A percentile compares a stretch with the other conserved stretches of the same genome.
Evolutionary conservation across 176 grass and related monocot genomes (phyloP).

Genomic region (Aegilops tauschii): DNA sequence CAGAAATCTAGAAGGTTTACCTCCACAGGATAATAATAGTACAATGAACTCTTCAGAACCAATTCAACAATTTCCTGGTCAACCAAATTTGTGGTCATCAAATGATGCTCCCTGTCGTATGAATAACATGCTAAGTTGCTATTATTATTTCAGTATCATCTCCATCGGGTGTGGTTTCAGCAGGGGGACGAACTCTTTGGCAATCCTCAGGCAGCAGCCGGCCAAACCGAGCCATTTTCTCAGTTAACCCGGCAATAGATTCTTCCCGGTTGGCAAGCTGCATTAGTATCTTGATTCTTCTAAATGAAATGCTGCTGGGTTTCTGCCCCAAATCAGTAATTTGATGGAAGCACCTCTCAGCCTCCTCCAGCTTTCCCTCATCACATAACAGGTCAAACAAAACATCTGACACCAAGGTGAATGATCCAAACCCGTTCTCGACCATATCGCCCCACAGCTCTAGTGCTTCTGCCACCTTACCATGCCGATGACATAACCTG

Average conservation of each 20-base stretch:
- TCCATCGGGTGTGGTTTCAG: constrained; percentile 14
- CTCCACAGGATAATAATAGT: neutral
- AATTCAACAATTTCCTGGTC: neutral
- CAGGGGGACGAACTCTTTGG: constrained; percentile 15
- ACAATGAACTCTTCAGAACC: neutral
- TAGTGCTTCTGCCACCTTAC: constrained; percentile 47
- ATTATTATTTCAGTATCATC: neutral
- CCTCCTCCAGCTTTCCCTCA: constrained; percentile 76
- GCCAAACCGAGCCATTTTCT: constrained; percentile 45
- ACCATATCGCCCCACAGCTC: constrained; percentile 92
- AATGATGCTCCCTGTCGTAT: neutral
- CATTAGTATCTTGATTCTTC: constrained; percentile 89
- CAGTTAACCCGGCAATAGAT: constrained; percentile 52
- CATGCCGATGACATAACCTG: constrained; percentile 57
- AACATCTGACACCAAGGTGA: constrained; percentile 76
- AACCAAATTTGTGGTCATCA: constrained; percentile 5
- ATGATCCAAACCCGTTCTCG: constrained; percentile 62
- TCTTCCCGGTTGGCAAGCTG: constrained; percentile 72
- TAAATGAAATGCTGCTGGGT: constrained; percentile 65
- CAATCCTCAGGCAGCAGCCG: constrained; percentile 26
- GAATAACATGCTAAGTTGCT: constrained; percentile 13
- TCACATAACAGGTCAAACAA: constrained; percentile 83
- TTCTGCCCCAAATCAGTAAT: constrained; percentile 69
- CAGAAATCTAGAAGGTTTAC: constrained; percentile 5
- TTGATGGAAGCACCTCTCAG: constrained; percentile 74